Conservation (phyloP, 202 grass and related monocot genomes). For the Hordeum pubiflorum region DNA sequence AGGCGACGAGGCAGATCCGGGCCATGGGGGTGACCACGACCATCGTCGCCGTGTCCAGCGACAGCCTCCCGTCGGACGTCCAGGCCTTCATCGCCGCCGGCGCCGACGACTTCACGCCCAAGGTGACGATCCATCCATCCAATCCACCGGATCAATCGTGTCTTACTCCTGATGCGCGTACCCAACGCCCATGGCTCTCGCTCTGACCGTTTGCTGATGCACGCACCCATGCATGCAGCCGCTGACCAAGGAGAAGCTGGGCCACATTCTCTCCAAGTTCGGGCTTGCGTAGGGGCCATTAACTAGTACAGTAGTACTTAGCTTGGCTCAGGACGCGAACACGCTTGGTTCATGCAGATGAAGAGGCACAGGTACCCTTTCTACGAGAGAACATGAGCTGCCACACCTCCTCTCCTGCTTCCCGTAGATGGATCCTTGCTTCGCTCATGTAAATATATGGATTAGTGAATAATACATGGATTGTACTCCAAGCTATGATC, state of each 20-base stretch:
- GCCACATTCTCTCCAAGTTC: constrained; percentile 27
- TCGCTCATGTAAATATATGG: neutral
- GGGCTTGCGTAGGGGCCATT: neutral
- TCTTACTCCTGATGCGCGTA: neutral
- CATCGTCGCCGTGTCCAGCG: constrained; percentile 49
- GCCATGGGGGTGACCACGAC: constrained; percentile 33
- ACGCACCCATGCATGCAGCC: constrained; percentile 19
- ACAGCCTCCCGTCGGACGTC: constrained; percentile 29
- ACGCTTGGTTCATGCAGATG: neutral
- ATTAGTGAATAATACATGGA: neutral
- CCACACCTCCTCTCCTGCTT: neutral
- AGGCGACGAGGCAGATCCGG: constrained; percentile 41
- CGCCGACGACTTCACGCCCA: constrained; percentile 43
- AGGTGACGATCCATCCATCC: constrained; percentile 12
- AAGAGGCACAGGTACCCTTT: neutral
- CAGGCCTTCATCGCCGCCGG: constrained; percentile 39
- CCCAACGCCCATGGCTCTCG: neutral
- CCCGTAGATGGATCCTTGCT: neutral
- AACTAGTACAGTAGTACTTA: neutral
- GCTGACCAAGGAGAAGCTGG: constrained; percentile 42
- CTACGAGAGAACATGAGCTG: neutral
- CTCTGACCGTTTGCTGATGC: neutral
- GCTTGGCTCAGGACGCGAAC: neutral
- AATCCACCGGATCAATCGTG: neutral
- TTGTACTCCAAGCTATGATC: neutral